Conservation (phyloP, 2,329 filamentous ascomycete species). For the Diaporthe capsici region DNA sequence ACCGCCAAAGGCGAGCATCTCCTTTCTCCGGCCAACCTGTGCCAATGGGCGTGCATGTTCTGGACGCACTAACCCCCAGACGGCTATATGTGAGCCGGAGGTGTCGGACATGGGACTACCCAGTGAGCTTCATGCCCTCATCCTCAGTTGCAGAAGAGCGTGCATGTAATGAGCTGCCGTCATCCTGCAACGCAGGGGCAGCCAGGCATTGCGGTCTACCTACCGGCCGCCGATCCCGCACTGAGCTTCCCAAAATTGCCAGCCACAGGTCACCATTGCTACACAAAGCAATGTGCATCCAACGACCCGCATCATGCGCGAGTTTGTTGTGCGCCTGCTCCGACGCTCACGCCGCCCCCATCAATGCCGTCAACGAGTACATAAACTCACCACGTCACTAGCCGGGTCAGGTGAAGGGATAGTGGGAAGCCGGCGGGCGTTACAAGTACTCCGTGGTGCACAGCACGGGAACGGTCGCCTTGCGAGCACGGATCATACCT, state of each 20-base stretch:
- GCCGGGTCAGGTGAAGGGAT: conserved; percentile 33
- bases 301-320: conserved; percentile 29
- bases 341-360: conserved; percentile 1
- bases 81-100: conserved; percentile 26
- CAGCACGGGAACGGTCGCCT: neutral
- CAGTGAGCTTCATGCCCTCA: conserved; percentile 35
- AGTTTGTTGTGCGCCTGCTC: conserved; percentile 1
- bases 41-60: neutral
- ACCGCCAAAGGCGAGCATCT: conserved; percentile 7
- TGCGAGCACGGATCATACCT: conserved; percentile 28
- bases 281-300: conserved; percentile 12
- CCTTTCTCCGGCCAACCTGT: neutral
- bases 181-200: conserved; percentile 26
- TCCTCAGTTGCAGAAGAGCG: conserved; percentile 16
- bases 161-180: conserved; percentile 23
- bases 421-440: conserved; percentile 1
- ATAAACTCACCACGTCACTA: conserved; percentile 28
- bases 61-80: neutral
- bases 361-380: neutral
- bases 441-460: neutral
- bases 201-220: conserved; percentile 6
- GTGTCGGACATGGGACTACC: neutral
- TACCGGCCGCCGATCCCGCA: conserved; percentile 16
- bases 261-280: conserved; percentile 19
- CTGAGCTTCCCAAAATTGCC: conserved; percentile 30